These are phyloP conservation scores for Pseudogymnoascus sp. DNA, from an alignment of 2,329 filamentous ascomycete genomes.

Conservation along the genomic window DNA sequence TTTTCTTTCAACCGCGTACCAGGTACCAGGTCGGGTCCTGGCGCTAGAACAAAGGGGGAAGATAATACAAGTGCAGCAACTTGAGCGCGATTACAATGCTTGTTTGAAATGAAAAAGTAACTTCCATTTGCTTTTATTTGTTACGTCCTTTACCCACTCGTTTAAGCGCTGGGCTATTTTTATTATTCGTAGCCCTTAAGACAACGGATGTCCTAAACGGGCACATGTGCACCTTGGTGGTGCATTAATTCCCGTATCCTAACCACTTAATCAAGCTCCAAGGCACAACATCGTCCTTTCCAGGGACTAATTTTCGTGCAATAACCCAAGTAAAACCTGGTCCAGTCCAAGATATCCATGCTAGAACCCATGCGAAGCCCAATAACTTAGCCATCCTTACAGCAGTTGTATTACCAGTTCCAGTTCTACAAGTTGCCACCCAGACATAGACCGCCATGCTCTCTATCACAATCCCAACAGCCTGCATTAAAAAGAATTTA, in stretches of 20 bases:
- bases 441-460: not conserved
- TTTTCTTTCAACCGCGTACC: too few species aligned
- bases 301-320: not conserved
- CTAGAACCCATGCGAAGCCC: not conserved
- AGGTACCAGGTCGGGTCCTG: not conserved
- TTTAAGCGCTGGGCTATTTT: too few species aligned
- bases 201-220: not conserved
- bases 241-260: not conserved
- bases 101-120: too few species aligned
- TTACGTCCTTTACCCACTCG: too few species aligned
- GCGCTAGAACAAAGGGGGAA: too few species aligned
- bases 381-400: not conserved
- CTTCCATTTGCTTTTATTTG: too few species aligned
- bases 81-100: too few species aligned
- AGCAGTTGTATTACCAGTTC: not conserved
- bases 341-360: not conserved
- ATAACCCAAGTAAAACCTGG: not conserved
- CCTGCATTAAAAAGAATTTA: conserved; percentile 1
- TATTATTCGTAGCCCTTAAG: not conserved
- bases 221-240: not conserved
- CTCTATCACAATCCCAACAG: not conserved
- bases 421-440: not conserved
- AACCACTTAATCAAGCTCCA: not conserved
- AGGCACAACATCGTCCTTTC: not conserved
- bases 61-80: too few species aligned